These are phyloP conservation scores for Insectozyma bohioensis DNA, from an alignment of 1,139 yeast genomes.

Conservation along the genomic window DNA sequence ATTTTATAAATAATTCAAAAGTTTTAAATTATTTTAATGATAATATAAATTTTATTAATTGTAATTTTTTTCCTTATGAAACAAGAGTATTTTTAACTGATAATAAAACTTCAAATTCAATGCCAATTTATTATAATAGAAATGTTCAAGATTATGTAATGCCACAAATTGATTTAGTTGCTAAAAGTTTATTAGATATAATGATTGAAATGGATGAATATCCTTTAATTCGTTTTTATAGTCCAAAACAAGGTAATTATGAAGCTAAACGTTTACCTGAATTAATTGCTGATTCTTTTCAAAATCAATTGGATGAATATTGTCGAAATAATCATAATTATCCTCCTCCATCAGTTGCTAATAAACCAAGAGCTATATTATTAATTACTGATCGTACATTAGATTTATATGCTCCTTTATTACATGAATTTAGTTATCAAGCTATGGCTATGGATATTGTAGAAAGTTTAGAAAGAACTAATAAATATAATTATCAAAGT, in stretches of 20 bases:
- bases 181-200: slow-evolving; percentile 62
- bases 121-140: slow-evolving; percentile 73
- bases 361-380: slow-evolving; percentile 70
- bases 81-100: slow-evolving; percentile 41
- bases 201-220: slow-evolving; percentile 85
- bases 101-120: slow-evolving; percentile 47
- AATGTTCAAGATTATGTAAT: slow-evolving; percentile 63
- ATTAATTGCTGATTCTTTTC: slow-evolving; percentile 73
- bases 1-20: slow-evolving; percentile 32
- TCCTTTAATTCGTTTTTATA: slow-evolving; percentile 77
- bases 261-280: slow-evolving; percentile 67
- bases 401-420: slow-evolving; percentile 79
- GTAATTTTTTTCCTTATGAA: slow-evolving; percentile 36
- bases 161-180: slow-evolving; percentile 58
- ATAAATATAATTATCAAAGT: slow-evolving; percentile 57
- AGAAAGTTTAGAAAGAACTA: slow-evolving; percentile 48
- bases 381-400: slow-evolving; percentile 79
- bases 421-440: slow-evolving; percentile 93
- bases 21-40: slow-evolving; percentile 32
- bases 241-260: slow-evolving; percentile 46
- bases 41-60: slow-evolving; percentile 26
- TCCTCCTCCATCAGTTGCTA: slow-evolving; percentile 54
- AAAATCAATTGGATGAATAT: slow-evolving; percentile 69
- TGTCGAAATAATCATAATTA: slow-evolving; percentile 68
- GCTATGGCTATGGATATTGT: slow-evolving; percentile 85